A percentile compares a stretch with the other conserved stretches of the same genome.
Conservation (phyloP, 768 basidiomycete genomes). For the Pisolithus tinctorius region DNA sequence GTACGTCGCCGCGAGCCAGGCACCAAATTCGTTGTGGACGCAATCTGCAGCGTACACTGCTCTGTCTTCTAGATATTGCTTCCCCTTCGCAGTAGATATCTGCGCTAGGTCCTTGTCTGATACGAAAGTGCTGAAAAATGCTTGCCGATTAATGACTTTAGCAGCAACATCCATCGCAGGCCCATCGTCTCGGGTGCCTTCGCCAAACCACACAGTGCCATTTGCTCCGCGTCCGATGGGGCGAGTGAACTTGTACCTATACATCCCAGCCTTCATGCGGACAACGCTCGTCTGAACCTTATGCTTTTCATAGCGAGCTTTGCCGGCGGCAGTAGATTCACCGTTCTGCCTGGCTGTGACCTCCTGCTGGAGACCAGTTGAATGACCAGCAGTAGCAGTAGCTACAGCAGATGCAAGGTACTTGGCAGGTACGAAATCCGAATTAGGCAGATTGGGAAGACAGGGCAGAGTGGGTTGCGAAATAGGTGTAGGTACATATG, state of each 20-base stretch:
- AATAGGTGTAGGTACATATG: background rate
- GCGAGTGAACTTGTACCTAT: background rate
- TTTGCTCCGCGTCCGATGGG: slow-evolving; percentile 5
- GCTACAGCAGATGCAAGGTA: background rate
- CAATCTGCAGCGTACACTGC: background rate
- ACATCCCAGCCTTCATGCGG: background rate
- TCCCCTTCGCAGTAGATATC: background rate
- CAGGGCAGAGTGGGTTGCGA: background rate
- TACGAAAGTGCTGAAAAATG: background rate
- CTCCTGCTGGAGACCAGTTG: background rate
- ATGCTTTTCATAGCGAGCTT: background rate
- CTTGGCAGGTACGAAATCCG: background rate
- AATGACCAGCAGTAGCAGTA: background rate
- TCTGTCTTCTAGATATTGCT: background rate
- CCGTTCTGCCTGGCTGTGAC: background rate
- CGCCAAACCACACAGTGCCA: slow-evolving; percentile 6
- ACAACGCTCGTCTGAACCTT: background rate
- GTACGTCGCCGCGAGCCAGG: background rate
- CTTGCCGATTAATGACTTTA: slow-evolving; percentile 5
- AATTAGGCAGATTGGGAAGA: background rate
- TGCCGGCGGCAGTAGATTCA: background rate
- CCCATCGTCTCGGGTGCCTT: background rate
- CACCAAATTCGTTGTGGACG: background rate
- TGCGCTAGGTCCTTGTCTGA: background rate
- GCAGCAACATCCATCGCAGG: slow-evolving; percentile 6